Base-by-base conservation (phyloP, 1,284 basidiomycete genomes). In the Austroboletus niveus region DNA sequence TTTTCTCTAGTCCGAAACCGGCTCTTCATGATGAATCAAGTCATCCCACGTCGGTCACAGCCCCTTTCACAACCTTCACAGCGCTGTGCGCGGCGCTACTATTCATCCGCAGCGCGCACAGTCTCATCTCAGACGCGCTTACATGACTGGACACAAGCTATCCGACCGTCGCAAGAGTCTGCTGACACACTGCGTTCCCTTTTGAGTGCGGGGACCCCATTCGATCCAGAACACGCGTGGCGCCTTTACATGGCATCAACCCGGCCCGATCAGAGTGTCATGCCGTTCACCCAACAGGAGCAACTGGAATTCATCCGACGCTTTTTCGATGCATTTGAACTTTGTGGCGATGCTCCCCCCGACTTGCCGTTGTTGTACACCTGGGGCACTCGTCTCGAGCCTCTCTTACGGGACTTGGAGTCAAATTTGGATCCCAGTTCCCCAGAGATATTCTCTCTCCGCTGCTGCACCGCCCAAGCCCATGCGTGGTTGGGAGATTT, bases 221-320 rank as follows among this genome's bases (percentile, higher is more conserved):
- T 79, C 48, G 61, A 75, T 52, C 59, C 70, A 29, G 69, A 75
- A n/a, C 54, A 65, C 14, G 69, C 71, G 3, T 79, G 76, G 76
- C 53, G 45, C 30, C 56, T 61, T 34, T 72, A 69, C 59, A 57
- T 61, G 46, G 49, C 58, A 12, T 62, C 69, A 5, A 36, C 58
- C 34, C 53, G 56, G 8, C 49, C 57, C 7, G 52, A 65, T 46
- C 42, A 47, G 22, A 24, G 32, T 34, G 36, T 31, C 17, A 20
- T 44, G 7, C 9, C 30, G 8, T 55, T 70, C n/a, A 38, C 47
- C 12, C 50, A 56, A 10, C 38, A 15, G 36, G 66, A 73, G 12
- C 47, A 68, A 1, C 40, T 77, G 8, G 53, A 46, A 1, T 71
- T 80, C 48, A 58, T 65, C 8, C 67, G 69, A 15, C 68, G 63